Conservation (phyloP, 495 filamentous ascomycete genomes). For the Chaetomium fimeti region DNA sequence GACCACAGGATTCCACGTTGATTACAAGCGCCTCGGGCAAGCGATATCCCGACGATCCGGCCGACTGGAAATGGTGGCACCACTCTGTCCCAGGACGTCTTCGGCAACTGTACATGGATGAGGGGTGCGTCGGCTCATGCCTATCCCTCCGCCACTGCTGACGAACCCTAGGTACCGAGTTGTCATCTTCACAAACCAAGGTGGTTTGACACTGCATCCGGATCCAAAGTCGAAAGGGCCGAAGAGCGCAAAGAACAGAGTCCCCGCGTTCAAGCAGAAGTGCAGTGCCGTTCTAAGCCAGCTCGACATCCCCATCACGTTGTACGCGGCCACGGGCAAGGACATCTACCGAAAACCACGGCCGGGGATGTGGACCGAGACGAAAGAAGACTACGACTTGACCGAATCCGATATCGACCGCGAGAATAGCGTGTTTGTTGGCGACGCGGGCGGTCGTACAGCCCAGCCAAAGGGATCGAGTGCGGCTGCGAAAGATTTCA, state of each 20-base stretch:
- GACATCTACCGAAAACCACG: slow-evolving; percentile 86
- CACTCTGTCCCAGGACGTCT: slow-evolving; percentile 62
- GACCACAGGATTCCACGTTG: slow-evolving; percentile 75
- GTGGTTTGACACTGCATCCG: slow-evolving; percentile 68
- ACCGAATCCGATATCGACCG: slow-evolving; percentile 63
- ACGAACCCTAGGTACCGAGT: slow-evolving; percentile 61
- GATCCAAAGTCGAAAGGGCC: slow-evolving; percentile 62
- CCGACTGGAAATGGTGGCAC: slow-evolving; percentile 98
- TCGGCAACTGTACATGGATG: slow-evolving; percentile 58
- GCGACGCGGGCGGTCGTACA: slow-evolving; percentile 70
- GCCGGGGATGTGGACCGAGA: slow-evolving; percentile 83
- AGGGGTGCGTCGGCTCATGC: slow-evolving; percentile 55
- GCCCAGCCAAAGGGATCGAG: slow-evolving; percentile 32
- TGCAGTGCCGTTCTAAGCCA: slow-evolving; percentile 63
- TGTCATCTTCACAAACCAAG: slow-evolving; percentile 85
- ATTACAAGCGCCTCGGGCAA: slow-evolving; percentile 79
- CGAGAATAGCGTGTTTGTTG: slow-evolving; percentile 74
- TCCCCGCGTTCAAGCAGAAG: slow-evolving; percentile 77
- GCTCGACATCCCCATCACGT: slow-evolving; percentile 70
- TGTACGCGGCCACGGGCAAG: slow-evolving; percentile 81
- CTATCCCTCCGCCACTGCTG: not conserved
- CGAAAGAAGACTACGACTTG: slow-evolving; percentile 71
- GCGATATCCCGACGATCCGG: slow-evolving; percentile 63
- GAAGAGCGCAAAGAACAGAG: slow-evolving; percentile 58
- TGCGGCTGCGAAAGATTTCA: slow-evolving; percentile 52